These are phyloP conservation scores for Beverwykella pulmonaria DNA, from an alignment of 495 filamentous ascomycete genomes.

Conservation along the genomic window DNA sequence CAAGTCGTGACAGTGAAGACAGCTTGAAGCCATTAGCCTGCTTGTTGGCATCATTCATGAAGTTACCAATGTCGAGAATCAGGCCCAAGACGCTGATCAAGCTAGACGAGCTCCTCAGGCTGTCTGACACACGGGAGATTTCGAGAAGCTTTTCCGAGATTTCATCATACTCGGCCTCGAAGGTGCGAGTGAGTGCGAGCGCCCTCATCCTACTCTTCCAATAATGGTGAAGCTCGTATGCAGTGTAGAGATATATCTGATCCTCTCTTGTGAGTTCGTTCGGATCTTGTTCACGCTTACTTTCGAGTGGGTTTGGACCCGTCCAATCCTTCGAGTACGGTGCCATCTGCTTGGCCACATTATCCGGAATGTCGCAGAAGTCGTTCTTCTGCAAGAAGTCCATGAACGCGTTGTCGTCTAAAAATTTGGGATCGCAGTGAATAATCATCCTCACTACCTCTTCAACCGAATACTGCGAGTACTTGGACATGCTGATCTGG, in stretches of 20 bases:
- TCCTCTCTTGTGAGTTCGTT: constrained; percentile 88
- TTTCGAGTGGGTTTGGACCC: constrained; percentile 76
- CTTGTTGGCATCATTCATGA: constrained; percentile 99
- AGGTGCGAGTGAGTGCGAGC: constrained; percentile 79
- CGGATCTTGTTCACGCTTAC: constrained; percentile 84
- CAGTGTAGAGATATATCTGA: constrained; percentile 90
- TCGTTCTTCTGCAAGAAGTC: constrained; percentile 93
- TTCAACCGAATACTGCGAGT: constrained; percentile 76
- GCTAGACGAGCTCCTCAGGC: constrained; percentile 82
- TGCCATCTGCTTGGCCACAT: constrained; percentile 84
- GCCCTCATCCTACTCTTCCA: constrained; percentile 98
- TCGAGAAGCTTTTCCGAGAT: constrained; percentile 78
- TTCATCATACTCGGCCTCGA: constrained; percentile 88
- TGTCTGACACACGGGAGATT: constrained; percentile 83
- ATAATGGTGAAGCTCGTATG: constrained; percentile 95
- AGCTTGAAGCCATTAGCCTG: constrained; percentile 98
- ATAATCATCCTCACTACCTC: constrained; percentile 91
- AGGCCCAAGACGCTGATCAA: constrained; percentile 95
- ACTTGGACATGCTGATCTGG: constrained; percentile 91
- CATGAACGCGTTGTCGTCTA: constrained; percentile 95
- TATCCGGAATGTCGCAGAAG: constrained; percentile 88
- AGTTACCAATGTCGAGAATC: constrained; percentile 97
- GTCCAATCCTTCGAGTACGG: constrained; percentile 98
- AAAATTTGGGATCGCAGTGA: constrained; percentile 86
- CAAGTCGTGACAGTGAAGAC: constrained; percentile 87